Percentiles rank a stretch among this genome's conserved stretches.
Evolutionary conservation across 306 rosid species (phyloP).

Genomic region (Begonia loranthoides): DNA sequence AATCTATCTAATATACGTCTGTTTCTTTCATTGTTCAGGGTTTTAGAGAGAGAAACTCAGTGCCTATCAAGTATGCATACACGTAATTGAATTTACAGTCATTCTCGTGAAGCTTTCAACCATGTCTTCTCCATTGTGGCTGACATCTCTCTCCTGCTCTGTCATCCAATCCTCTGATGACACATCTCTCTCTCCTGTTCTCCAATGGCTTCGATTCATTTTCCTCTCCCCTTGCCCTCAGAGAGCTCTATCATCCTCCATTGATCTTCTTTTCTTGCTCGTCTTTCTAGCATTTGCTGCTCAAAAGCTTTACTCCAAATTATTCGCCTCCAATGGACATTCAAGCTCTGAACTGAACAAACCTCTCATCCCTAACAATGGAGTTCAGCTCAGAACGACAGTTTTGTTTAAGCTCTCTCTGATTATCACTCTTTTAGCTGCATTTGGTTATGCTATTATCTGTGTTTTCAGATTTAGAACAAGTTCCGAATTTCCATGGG

Average conservation of each 20-base stretch:
- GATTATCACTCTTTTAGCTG: constrained; percentile 23
- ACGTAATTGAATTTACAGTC: neutral
- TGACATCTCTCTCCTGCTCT: constrained; percentile 40
- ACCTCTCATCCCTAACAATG: constrained; percentile 27
- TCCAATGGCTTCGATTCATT: constrained; percentile 56
- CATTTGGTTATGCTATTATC: constrained; percentile 28
- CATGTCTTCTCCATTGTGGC: constrained; percentile 44
- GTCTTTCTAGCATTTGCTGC: constrained; percentile 30
- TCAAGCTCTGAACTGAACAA: constrained; percentile 30
- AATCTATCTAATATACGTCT: too few relatives aligned
- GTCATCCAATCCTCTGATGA: constrained; percentile 23
- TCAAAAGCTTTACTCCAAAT: constrained; percentile 35
- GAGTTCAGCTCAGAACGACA: constrained; percentile 21
- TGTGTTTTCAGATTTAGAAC: constrained; percentile 29
- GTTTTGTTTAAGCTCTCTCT: constrained; percentile 51
- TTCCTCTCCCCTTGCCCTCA: constrained; percentile 86
- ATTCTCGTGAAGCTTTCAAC: constrained; percentile 1
- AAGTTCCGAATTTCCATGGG: constrained; percentile 32
- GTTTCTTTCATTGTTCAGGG: constrained; percentile 6
- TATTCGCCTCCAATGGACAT: constrained; percentile 19
- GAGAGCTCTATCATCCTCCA: constrained; percentile 44
- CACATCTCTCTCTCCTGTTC: constrained; percentile 15
- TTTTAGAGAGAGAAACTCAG: neutral
- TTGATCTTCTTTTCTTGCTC: constrained; percentile 37
- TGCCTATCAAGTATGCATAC: neutral